These are phyloP conservation scores for Globisporangium recalcitrans DNA, from an alignment of 352 stramenopile genomes.

Conservation along the genomic window DNA sequence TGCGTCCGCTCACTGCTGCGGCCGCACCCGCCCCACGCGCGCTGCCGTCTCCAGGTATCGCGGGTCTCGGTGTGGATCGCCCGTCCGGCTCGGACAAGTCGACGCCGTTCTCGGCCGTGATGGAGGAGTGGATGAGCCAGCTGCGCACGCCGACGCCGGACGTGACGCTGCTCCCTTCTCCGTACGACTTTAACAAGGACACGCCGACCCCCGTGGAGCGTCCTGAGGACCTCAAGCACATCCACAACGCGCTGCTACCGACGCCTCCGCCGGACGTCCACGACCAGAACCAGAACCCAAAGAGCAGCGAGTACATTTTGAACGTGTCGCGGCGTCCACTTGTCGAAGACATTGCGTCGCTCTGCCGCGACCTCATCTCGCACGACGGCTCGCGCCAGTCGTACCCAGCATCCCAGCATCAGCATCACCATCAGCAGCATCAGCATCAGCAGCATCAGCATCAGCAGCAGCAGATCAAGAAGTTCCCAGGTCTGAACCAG, in stretches of 20 bases:
- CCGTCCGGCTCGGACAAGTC: constrained; percentile 19
- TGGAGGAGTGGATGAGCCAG: constrained; percentile 82
- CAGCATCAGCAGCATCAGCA: constrained; percentile 1
- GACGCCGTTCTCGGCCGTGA: constrained; percentile 59
- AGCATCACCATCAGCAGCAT: too few relatives aligned
- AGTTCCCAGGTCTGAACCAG: constrained; percentile 10
- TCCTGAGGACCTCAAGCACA: constrained; percentile 58
- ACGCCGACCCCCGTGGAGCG: constrained; percentile 70
- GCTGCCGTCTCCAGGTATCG: not conserved
- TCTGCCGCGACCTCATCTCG: constrained; percentile 72
- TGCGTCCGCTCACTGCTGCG: constrained; percentile 11
- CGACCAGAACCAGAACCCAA: constrained; percentile 54
- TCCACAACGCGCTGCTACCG: constrained; percentile 70
- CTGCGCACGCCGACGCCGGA: constrained; percentile 71
- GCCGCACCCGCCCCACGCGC: not conserved
- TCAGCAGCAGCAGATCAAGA: constrained; percentile 12
- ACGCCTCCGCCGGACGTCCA: constrained; percentile 58
- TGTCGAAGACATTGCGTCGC: constrained; percentile 72
- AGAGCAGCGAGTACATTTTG: constrained; percentile 55
- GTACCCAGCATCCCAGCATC: too few relatives aligned
- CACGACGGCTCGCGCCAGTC: constrained; percentile 34
- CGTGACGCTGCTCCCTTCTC: constrained; percentile 72
- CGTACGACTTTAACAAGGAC: constrained; percentile 75
- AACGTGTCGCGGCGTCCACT: constrained; percentile 40
- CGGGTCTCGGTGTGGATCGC: not conserved